These are phyloP conservation scores for Acanthochlamys bracteata DNA, from an alignment of 106 monocot species.

Conservation along the genomic window DNA sequence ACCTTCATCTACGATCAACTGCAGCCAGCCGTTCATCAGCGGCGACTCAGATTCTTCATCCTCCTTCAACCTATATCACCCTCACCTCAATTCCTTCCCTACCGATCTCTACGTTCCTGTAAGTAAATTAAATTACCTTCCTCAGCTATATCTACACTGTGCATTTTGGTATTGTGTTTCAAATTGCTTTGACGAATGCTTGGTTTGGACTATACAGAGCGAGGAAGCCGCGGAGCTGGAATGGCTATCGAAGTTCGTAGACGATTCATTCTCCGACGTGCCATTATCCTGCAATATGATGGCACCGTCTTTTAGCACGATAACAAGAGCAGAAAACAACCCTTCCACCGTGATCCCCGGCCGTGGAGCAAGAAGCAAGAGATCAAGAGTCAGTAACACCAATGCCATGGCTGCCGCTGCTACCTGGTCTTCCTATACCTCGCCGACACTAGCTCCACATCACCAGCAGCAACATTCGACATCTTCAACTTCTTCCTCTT, in stretches of 20 bases:
- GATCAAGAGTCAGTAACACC: slow-evolving; percentile 21
- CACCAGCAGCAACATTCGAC: too few species aligned
- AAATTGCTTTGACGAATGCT: neutral
- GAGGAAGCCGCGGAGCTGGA: slow-evolving; percentile 94
- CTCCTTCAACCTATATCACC: neutral
- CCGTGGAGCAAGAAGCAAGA: slow-evolving; percentile 62
- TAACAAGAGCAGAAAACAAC: neutral
- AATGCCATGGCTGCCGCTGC: slow-evolving; percentile 6
- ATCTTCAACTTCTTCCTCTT: slow-evolving; percentile 45
- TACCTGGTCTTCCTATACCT: slow-evolving; percentile 10
- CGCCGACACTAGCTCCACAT: slow-evolving; percentile 23
- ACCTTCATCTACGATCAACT: slow-evolving; percentile 4
- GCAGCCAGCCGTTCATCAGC: neutral
- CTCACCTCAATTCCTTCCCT: slow-evolving; percentile 20
- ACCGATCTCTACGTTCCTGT: slow-evolving; percentile 81
- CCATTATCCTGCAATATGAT: slow-evolving; percentile 7
- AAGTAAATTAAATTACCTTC: slow-evolving; percentile 8
- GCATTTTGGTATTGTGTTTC: neutral
- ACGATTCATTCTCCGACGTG: slow-evolving; percentile 74
- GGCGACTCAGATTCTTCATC: slow-evolving; percentile 15
- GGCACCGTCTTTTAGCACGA: neutral
- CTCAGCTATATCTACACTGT: neutral
- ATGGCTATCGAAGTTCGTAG: slow-evolving; percentile 91
- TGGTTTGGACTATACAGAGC: slow-evolving; percentile 24
- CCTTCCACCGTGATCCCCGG: slow-evolving; percentile 8